These are phyloP conservation scores for Parietaria judaica DNA, from an alignment of 306 rosid genomes.

Conservation along the genomic window DNA sequence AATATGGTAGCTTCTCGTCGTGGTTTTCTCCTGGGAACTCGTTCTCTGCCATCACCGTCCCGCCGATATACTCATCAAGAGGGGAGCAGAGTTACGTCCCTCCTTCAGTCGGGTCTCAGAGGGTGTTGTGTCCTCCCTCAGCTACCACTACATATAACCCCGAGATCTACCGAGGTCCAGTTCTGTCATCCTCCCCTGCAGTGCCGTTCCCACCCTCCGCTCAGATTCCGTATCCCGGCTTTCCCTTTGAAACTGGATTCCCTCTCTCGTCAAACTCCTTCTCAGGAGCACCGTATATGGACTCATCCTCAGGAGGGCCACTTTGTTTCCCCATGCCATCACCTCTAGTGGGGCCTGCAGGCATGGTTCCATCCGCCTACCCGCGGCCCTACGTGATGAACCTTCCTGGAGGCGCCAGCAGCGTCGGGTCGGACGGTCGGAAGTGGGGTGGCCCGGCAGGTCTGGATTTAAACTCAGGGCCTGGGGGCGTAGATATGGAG, in stretches of 20 bases:
- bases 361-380: slow-evolving; percentile 52
- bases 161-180: slow-evolving; percentile 72
- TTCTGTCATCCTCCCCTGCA: slow-evolving; percentile 79
- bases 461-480: slow-evolving; percentile 91
- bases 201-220: slow-evolving; percentile 56
- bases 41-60: slow-evolving; percentile 60
- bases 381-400: slow-evolving; percentile 72
- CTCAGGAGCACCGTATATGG: slow-evolving; percentile 79
- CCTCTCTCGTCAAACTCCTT: slow-evolving; percentile 65
- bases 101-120: slow-evolving; percentile 54
- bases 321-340: slow-evolving; percentile 80
- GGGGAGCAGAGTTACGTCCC: slow-evolving; percentile 74
- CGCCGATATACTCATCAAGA: slow-evolving; percentile 65
- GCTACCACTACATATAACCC: slow-evolving; percentile 56
- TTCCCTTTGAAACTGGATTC: slow-evolving; percentile 79
- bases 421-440: slow-evolving; percentile 58
- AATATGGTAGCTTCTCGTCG: slow-evolving; percentile 64
- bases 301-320: slow-evolving; percentile 61
- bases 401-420: slow-evolving; percentile 67
- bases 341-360: slow-evolving; percentile 70
- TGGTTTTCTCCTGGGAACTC: slow-evolving; percentile 75
- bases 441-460: slow-evolving; percentile 81
- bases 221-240: slow-evolving; percentile 70
- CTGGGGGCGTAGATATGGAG: slow-evolving; percentile 52
- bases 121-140: slow-evolving; percentile 60